Percentiles rank a stretch among this genome's conserved stretches.
These are phyloP conservation scores for Sugiyamaella grinbergsii DNA, from an alignment of 1,139 yeast genomes.

Conservation along the genomic window DNA sequence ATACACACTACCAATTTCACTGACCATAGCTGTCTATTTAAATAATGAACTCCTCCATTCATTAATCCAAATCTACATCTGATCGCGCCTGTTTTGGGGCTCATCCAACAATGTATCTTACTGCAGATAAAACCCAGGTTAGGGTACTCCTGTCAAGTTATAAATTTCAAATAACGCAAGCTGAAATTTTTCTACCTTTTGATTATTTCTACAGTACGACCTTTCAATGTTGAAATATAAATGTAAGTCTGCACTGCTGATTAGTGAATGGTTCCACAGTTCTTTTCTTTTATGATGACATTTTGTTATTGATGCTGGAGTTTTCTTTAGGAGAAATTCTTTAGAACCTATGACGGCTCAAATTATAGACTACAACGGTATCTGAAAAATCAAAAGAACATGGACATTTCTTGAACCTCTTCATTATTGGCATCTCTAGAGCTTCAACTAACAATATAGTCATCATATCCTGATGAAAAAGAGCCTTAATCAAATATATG, in stretches of 20 bases:
- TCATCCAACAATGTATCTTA: not conserved
- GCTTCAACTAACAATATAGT: constrained; percentile 4
- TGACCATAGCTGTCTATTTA: too few relatives aligned
- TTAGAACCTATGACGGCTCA: constrained; percentile 26
- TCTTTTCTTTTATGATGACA: constrained; percentile 15
- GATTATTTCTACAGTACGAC: not conserved
- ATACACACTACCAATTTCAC: too few relatives aligned
- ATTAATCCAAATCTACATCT: too few relatives aligned
- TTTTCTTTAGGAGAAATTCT: constrained; percentile 26
- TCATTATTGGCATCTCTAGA: too few relatives aligned
- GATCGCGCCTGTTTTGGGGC: too few relatives aligned
- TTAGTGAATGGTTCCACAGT: too few relatives aligned
- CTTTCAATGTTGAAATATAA: constrained; percentile 2
- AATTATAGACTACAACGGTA: constrained; percentile 98
- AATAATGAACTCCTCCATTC: too few relatives aligned
- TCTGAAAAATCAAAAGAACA: constrained; percentile 54
- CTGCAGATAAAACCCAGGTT: not conserved
- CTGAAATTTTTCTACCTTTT: constrained; percentile 4
- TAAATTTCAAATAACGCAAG: not conserved
- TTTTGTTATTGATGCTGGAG: constrained; percentile 25
- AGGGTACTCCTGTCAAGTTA: not conserved
- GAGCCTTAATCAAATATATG: constrained; percentile 45
- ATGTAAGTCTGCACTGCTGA: too few relatives aligned
- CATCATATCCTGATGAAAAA: constrained; percentile 14
- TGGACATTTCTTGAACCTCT: not conserved